These are phyloP conservation scores for Pyronema omphalodes DNA, from an alignment of 495 filamentous ascomycete genomes.

Conservation along the genomic window DNA sequence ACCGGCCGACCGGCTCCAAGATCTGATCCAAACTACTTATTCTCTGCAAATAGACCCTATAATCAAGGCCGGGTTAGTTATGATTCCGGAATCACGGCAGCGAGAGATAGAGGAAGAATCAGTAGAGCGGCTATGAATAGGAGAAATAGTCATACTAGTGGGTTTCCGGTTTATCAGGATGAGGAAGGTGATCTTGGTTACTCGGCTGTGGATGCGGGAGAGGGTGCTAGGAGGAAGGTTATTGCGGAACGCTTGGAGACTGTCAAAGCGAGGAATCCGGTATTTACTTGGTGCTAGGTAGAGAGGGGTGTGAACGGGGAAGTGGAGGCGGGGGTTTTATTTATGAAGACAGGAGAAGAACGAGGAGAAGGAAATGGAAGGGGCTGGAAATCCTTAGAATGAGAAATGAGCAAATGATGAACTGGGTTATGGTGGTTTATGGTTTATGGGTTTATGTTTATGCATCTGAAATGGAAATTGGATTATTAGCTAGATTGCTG, in stretches of 20 bases:
- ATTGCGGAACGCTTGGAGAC: slow-evolving; percentile 92
- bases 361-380: too few species aligned
- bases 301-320: too few species aligned
- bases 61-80: slow-evolving; percentile 15
- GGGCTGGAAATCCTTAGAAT: too few species aligned
- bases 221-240: slow-evolving; percentile 72
- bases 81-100: slow-evolving; percentile 6
- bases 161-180: slow-evolving; percentile 38
- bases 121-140: neutral
- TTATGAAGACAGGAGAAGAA: too few species aligned
- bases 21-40: too few species aligned
- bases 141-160: neutral
- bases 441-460: too few species aligned
- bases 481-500: too few species aligned
- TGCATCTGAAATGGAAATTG: too few species aligned
- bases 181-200: slow-evolving; percentile 85
- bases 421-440: too few species aligned
- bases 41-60: neutral
- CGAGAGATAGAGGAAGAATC: neutral
- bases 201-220: slow-evolving; percentile 82
- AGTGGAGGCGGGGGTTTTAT: neutral
- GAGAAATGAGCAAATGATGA: too few species aligned
- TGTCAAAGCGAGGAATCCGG: slow-evolving; percentile 84
- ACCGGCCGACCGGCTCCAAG: too few species aligned
- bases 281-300: slow-evolving; percentile 89